A percentile compares a stretch with the other conserved stretches of the same genome.
Conservation (phyloP, 2,329 filamentous ascomycete genomes). For the Dactylellina drechsleri region DNA sequence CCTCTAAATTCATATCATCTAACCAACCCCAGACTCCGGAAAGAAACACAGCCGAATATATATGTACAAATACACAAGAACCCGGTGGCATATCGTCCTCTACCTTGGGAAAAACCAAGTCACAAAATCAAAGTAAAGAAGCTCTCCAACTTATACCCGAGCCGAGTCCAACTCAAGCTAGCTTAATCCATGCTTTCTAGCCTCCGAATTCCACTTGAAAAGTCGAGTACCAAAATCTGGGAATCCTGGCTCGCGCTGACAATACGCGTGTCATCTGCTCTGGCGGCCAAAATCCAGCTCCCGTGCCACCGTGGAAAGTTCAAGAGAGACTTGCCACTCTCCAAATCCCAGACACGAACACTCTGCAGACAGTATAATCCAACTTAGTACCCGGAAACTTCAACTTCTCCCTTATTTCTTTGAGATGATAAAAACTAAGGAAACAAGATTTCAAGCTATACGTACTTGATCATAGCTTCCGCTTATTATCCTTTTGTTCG, state of each 20-base stretch:
- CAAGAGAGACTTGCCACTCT: slow-evolving; percentile 65
- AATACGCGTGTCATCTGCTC: slow-evolving; percentile 93
- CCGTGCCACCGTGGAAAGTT: slow-evolving; percentile 94
- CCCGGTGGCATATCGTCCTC: no score
- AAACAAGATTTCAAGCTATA: not conserved
- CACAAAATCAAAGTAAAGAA: no score
- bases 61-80: no score
- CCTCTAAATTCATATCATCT: no score
- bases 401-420: no score
- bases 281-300: slow-evolving; percentile 95
- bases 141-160: no score
- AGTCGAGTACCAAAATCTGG: slow-evolving; percentile 92
- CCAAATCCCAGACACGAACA: slow-evolving; percentile 36
- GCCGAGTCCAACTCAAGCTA: not conserved
- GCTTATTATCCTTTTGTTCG: slow-evolving; percentile 85
- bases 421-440: not conserved
- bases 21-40: no score
- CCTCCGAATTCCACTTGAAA: slow-evolving; percentile 72
- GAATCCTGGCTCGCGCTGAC: slow-evolving; percentile 95
- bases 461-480: slow-evolving; percentile 91
- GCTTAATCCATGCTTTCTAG: slow-evolving; percentile 67
- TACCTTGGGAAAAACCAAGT: no score
- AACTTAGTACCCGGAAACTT: no score
- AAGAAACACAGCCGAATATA: no score
- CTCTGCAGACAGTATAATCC: slow-evolving; percentile 1